phyloP scores from a whole-genome alignment of 2,329 filamentous ascomycete species.

The Alternaria sp. region DNA sequence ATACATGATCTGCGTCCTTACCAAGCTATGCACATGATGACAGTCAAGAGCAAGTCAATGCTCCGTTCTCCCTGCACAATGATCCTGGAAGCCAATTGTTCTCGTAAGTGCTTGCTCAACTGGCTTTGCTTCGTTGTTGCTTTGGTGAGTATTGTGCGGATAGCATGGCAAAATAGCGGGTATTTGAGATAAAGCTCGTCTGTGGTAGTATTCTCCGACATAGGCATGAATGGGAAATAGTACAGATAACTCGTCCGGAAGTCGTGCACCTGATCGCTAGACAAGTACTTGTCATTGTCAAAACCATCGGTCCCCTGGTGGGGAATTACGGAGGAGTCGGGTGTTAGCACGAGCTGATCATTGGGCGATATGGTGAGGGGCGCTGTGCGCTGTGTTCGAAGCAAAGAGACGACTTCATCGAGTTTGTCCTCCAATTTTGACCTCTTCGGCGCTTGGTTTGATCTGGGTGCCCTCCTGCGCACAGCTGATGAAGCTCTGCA shows the following conservation, averaged over 20 bases:
- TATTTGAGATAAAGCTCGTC: conserved; percentile 11
- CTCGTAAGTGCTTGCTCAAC: conserved; percentile 23
- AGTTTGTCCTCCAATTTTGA: conserved; percentile 40
- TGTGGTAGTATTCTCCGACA: conserved; percentile 11
- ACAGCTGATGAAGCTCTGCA: conserved; percentile 15
- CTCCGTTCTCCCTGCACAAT: conserved; percentile 31
- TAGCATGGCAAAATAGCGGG: conserved; percentile 20
- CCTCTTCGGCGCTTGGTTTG: conserved; percentile 7
- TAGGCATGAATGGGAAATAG: conserved; percentile 20
- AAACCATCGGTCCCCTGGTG: neutral
- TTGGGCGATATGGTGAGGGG: neutral
- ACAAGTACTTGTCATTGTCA: neutral
- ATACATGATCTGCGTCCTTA: neutral
- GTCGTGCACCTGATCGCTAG: conserved; percentile 9
- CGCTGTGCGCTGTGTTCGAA: conserved; percentile 24
- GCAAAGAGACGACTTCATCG: conserved; percentile 36
- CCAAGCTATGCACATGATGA: conserved; percentile 31
- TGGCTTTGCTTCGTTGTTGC: conserved; percentile 15
- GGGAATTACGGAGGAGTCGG: conserved; percentile 7
- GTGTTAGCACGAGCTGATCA: conserved; percentile 10
- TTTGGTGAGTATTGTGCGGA: conserved; percentile 25
- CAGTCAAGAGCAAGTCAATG: conserved; percentile 27
- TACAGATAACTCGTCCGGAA: conserved; percentile 17
- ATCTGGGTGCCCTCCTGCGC: conserved; percentile 13
- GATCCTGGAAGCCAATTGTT: conserved; percentile 23